Evolutionary conservation across 495 filamentous ascomycete genomes (phyloP).

Genomic region (Penicillium paxilli): DNA sequence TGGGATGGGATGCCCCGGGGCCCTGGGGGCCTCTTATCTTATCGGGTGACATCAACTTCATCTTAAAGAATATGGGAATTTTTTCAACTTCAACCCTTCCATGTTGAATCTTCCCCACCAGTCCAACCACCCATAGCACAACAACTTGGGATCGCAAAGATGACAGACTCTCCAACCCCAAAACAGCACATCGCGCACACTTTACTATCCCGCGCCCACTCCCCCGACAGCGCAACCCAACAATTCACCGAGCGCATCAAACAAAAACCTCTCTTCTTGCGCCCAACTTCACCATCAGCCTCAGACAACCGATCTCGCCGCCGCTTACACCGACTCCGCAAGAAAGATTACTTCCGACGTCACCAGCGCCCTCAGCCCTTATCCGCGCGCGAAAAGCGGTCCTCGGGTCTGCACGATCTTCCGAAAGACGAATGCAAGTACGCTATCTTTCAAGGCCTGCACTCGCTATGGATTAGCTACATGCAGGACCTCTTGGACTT

Average conservation of each 20-base stretch:
- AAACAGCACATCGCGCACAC: conserved; percentile 56
- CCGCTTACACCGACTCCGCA: conserved; percentile 55
- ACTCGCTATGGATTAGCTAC: conserved; percentile 80
- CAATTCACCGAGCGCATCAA: conserved; percentile 82
- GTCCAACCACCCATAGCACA: not conserved
- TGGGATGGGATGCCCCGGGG: too few species aligned
- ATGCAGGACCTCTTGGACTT: conserved; percentile 69
- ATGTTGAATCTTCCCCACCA: too few species aligned
- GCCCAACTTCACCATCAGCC: conserved; percentile 63
- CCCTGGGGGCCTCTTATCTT: conserved; percentile 3
- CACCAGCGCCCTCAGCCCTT: conserved; percentile 72
- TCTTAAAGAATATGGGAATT: conserved; percentile 9
- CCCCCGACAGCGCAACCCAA: conserved; percentile 60
- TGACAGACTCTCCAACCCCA: conserved; percentile 30
- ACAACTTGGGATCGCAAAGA: conserved; percentile 12
- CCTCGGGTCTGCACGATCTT: conserved; percentile 69
- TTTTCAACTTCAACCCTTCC: conserved; percentile 17
- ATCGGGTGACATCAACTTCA: conserved; percentile 26
- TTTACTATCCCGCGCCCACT: conserved; percentile 75
- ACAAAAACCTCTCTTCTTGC: conserved; percentile 77
- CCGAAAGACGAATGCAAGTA: conserved; percentile 69
- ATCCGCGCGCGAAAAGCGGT: conserved; percentile 76
- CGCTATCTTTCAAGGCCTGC: conserved; percentile 70
- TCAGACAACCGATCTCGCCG: conserved; percentile 66
- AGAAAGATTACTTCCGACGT: conserved; percentile 54